Percentiles rank a stretch among this genome's conserved stretches.
phyloP scores from a whole-genome alignment of 225 moss, liverwort and hornwort genomes.

The Polytrichum commune region DNA sequence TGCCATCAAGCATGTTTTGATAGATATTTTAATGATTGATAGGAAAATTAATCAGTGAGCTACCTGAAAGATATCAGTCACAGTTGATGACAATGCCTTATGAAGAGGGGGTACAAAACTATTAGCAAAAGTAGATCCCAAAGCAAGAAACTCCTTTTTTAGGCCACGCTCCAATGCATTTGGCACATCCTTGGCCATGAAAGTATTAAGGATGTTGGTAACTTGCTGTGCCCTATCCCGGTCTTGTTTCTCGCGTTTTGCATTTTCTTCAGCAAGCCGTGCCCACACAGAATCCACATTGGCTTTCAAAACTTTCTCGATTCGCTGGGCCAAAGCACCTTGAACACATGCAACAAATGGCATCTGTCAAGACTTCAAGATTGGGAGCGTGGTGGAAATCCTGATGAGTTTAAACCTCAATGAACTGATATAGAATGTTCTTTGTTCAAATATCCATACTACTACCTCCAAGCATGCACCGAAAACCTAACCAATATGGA shows the following conservation, averaged over 20 bases:
- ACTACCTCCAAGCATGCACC: too few species aligned
- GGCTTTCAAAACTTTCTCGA: constrained; percentile 74
- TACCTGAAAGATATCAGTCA: constrained; percentile 43
- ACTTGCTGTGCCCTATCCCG: constrained; percentile 70
- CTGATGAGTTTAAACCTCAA: too few species aligned
- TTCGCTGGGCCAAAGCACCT: constrained; percentile 56
- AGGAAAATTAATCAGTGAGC: not conserved
- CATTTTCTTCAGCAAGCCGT: constrained; percentile 70
- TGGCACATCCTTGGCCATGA: constrained; percentile 36
- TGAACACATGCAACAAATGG: not conserved
- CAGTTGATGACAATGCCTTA: constrained; percentile 27
- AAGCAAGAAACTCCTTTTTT: constrained; percentile 29
- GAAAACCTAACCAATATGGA: too few species aligned
- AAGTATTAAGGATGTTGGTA: constrained; percentile 25
- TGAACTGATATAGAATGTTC: too few species aligned
- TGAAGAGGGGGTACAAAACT: constrained; percentile 26
- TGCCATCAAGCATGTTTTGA: too few species aligned
- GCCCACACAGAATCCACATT: constrained; percentile 70
- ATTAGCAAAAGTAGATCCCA: constrained; percentile 29
- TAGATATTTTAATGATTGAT: too few species aligned
- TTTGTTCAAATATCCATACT: too few species aligned
- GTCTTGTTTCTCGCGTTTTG: constrained; percentile 72
- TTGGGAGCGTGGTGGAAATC: too few species aligned
- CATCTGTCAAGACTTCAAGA: too few species aligned
- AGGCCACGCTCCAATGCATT: constrained; percentile 33